These are phyloP conservation scores for Podospora didyma DNA, from an alignment of 495 filamentous ascomycete species.

Conservation along the genomic window DNA sequence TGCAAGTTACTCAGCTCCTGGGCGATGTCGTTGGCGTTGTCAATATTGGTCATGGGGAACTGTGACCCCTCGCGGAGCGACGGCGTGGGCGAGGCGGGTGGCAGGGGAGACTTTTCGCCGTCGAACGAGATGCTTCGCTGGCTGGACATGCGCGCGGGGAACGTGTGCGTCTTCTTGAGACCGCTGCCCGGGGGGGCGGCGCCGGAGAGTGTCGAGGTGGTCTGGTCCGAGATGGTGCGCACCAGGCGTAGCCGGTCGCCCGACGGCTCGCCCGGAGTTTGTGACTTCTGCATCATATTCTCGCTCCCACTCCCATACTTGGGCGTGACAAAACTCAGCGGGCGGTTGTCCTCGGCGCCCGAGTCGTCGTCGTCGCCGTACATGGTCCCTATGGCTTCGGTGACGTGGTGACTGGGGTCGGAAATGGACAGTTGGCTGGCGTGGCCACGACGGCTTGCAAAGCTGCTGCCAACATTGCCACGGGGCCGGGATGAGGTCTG, in stretches of 20 bases:
- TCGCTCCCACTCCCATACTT: slow-evolving; percentile 37
- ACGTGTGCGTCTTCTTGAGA: slow-evolving; percentile 35
- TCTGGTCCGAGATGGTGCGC: slow-evolving; percentile 41
- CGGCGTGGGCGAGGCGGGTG: slow-evolving; percentile 54
- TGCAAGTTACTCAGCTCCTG: slow-evolving; percentile 95
- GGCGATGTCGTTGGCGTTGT: slow-evolving; percentile 86
- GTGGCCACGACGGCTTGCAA: slow-evolving; percentile 53
- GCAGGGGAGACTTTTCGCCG: slow-evolving; percentile 38
- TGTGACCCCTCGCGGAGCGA: slow-evolving; percentile 60
- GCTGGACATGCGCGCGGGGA: slow-evolving; percentile 42
- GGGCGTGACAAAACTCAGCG: slow-evolving; percentile 43
- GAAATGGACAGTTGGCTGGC: slow-evolving; percentile 54
- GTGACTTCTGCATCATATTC: slow-evolving; percentile 25
- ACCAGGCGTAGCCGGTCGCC: slow-evolving; percentile 39
- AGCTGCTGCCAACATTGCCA: slow-evolving; percentile 49
- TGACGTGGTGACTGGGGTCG: slow-evolving; percentile 85
- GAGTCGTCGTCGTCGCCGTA: slow-evolving; percentile 66
- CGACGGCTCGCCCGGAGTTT: slow-evolving; percentile 16
- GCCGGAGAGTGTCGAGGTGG: slow-evolving; percentile 14
- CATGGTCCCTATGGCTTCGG: slow-evolving; percentile 94
- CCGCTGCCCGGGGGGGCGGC: slow-evolving; percentile 16
- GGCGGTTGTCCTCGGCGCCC: slow-evolving; percentile 42
- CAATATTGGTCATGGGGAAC: slow-evolving; percentile 87
- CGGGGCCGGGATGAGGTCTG: slow-evolving; percentile 54
- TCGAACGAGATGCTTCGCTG: slow-evolving; percentile 47